Evolutionary conservation across 2,329 filamentous ascomycete genomes (phyloP).

Genomic region (Hysterium pulicare): DNA sequence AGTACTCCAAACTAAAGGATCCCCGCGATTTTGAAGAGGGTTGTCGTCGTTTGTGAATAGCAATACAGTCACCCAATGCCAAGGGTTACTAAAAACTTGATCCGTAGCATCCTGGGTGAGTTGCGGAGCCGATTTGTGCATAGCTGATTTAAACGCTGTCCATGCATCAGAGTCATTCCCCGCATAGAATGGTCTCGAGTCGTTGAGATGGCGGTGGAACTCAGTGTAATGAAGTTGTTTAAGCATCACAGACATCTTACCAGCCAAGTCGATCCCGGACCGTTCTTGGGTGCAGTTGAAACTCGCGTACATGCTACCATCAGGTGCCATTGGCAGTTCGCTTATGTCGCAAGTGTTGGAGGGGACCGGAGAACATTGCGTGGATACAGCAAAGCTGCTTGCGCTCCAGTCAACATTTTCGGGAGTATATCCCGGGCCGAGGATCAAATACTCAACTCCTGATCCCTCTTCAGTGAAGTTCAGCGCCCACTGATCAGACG

Average conservation of each 20-base stretch:
- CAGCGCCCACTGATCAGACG: background rate
- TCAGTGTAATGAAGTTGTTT: background rate
- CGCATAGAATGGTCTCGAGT: background rate
- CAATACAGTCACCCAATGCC: background rate
- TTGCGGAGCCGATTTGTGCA: background rate
- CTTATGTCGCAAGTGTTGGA: background rate
- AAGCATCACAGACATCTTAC: background rate
- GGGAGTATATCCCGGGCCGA: background rate
- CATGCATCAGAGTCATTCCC: background rate
- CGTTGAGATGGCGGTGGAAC: background rate
- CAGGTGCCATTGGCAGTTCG: background rate
- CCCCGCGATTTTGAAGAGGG: background rate
- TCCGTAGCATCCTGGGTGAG: background rate
- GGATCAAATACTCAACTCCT: background rate
- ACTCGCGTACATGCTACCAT: background rate
- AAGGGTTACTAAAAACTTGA: background rate
- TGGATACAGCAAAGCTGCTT: background rate
- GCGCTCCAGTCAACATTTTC: background rate
- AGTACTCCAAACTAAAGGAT: background rate
- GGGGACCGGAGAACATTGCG: background rate
- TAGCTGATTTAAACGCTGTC: background rate
- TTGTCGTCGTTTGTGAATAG: background rate
- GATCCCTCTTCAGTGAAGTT: background rate
- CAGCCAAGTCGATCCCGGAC: background rate
- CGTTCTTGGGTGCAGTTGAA: background rate